Evolutionary conservation across 768 basidiomycete species (phyloP), one percentile per base, ranked within the genome.

Genomic region (Boletus subparvulus): DNA sequence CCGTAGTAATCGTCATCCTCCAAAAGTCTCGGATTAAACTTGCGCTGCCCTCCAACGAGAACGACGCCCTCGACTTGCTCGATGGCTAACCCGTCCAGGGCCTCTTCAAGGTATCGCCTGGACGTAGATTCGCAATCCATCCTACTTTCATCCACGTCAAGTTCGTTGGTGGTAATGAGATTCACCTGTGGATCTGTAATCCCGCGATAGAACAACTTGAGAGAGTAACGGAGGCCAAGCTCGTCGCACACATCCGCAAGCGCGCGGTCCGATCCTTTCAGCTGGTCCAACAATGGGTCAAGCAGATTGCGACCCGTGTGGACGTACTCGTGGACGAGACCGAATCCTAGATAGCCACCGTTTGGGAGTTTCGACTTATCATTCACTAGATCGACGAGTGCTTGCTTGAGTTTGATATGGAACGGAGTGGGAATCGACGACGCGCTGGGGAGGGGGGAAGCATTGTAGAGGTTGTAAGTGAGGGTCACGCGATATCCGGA

Each of bases 401-500:
- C 45, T 11, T 47, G 52, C 16, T 49, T 54, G 14, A 61, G 52
- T 6, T 51, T 24, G 16, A 39, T 3, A 19, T 48, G 28, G 10
- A 17, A 50, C 0, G 50, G 53, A 2, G 50, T 55, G 8, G 35
- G 52, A 4, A 58, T 45, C 11, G 37, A 42, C 0, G 32, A 41
- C 19, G 30, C 1, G 41, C 12, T 32, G 14, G 49, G 49, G 6
- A 32, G 35, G 3, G 6, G 7, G 2, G 43, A 28, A 5, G 43
- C 36, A 9, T 44, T 41, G 32, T 63, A 58, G 21, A 79, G 71
- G 54, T 79, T 78, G 65, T 75, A 79, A 1, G 79, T 77, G 47
- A 82, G 44, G 3, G 77, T 81, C 35, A 81, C 69, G 2, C 81
- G 74, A 37, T 74, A 63, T 0, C 82, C 80, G 0, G 74, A 70